These are phyloP conservation scores for Eleusine coracana DNA, from an alignment of 176 grass and related monocot genomes.

Conservation along the genomic window DNA sequence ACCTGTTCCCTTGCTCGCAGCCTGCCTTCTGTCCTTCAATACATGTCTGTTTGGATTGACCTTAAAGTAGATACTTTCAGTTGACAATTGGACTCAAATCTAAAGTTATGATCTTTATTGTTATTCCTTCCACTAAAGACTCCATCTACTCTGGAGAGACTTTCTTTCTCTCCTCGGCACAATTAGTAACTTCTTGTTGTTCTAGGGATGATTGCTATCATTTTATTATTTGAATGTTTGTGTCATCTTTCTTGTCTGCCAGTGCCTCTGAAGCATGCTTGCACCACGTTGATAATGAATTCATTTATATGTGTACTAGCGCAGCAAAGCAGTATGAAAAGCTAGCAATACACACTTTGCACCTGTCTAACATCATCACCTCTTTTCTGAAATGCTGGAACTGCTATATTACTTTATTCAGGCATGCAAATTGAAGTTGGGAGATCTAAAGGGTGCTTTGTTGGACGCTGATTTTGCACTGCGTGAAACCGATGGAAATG, in stretches of 20 bases:
- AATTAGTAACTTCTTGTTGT: constrained; percentile 6
- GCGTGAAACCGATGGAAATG: constrained; percentile 93
- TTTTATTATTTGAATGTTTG: not conserved
- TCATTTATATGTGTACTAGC: not conserved
- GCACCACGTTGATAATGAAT: not conserved
- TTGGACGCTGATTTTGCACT: constrained; percentile 98
- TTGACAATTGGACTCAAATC: constrained; percentile 8
- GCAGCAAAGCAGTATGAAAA: not conserved
- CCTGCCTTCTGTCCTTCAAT: not conserved
- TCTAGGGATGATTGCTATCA: not conserved
- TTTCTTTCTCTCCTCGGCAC: not conserved
- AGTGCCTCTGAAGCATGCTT: constrained; percentile 2
- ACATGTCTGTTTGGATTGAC: not conserved
- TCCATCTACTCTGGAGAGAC: not conserved
- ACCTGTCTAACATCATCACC: not conserved
- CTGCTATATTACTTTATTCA: constrained; percentile 37
- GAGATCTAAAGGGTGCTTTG: constrained; percentile 85
- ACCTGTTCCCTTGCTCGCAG: constrained; percentile 16
- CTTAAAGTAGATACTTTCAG: constrained; percentile 13
- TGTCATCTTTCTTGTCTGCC: not conserved
- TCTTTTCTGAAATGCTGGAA: constrained; percentile 27
- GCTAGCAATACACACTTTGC: not conserved
- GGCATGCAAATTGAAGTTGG: constrained; percentile 97
- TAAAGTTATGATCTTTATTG: not conserved
- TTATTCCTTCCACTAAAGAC: constrained; percentile 24